phyloP scores from a whole-genome alignment of 345 rosid species.

The Bruguiera sexangula region DNA sequence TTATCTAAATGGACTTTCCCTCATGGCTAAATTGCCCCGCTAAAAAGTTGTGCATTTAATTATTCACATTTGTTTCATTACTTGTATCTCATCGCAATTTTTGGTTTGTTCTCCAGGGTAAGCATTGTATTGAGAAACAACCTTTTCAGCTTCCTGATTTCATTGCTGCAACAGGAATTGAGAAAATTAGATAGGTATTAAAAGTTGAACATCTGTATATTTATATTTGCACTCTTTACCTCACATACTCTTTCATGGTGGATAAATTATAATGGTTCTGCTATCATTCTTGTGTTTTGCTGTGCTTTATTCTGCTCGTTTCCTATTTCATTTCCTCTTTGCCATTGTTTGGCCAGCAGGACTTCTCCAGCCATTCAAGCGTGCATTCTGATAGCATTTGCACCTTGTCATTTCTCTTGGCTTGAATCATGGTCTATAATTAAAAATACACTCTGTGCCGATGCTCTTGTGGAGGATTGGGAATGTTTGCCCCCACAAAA shows the following conservation, averaged over 20 bases:
- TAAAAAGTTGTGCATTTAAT: not conserved
- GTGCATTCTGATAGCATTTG: too few species aligned
- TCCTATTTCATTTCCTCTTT: not conserved
- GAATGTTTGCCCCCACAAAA: too few species aligned
- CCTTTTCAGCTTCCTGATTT: constrained; percentile 99
- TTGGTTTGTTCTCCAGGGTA: constrained; percentile 66
- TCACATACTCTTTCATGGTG: not conserved
- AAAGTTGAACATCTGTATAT: not conserved
- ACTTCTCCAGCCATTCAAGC: too few species aligned
- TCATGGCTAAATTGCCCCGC: constrained; percentile 6
- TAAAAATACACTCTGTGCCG: too few species aligned
- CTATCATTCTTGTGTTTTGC: not conserved
- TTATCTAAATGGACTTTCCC: constrained; percentile 18
- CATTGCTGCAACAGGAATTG: constrained; percentile 98
- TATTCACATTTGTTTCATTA: not conserved
- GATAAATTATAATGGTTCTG: not conserved
- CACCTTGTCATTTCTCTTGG: too few species aligned
- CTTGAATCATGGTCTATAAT: too few species aligned
- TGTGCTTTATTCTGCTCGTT: not conserved
- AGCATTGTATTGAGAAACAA: constrained; percentile 97
- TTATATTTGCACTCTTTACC: not conserved
- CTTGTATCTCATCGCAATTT: constrained; percentile 42
- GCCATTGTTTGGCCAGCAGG: too few species aligned
- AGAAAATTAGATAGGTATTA: constrained; percentile 95
- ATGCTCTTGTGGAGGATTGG: too few species aligned